These are phyloP conservation scores for Macadamia integrifolia DNA, from an alignment of 164 flowering plant species.

Conservation along the genomic window DNA sequence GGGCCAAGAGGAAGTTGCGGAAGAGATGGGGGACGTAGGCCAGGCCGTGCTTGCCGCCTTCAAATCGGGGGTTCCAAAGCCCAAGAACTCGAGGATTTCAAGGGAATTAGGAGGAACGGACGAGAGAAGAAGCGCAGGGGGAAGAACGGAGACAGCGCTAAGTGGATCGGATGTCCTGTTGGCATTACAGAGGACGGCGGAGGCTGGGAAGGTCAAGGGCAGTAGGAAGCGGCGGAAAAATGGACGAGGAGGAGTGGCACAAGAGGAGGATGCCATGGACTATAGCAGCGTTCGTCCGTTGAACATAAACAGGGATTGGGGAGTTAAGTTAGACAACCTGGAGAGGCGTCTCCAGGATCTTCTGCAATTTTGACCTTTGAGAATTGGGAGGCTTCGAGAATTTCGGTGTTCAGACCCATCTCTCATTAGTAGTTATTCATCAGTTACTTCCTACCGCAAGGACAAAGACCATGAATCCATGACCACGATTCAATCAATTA, in stretches of 20 bases:
- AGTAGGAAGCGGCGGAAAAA: constrained; percentile 3
- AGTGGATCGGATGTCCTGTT: constrained; percentile 37
- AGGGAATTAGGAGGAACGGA: background rate
- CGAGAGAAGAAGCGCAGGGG: background rate
- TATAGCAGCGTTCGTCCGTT: constrained; percentile 23
- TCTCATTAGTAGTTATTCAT: background rate
- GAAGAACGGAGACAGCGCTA: constrained; percentile 3
- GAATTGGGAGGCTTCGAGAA: background rate
- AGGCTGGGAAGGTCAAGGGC: constrained; percentile 6
- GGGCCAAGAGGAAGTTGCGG: background rate
- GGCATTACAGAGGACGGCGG: constrained; percentile 35
- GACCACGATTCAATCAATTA: no score
- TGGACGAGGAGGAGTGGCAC: background rate
- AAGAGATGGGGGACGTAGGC: constrained; percentile 1
- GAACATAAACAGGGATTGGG: constrained; percentile 26
- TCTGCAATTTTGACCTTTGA: no score
- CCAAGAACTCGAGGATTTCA: no score
- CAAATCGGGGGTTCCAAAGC: no score
- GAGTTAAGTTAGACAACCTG: constrained; percentile 20
- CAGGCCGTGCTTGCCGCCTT: constrained; percentile 2
- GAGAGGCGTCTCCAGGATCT: constrained; percentile 12
- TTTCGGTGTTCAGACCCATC: background rate
- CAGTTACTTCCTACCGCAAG: no score
- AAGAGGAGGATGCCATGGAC: constrained; percentile 6
- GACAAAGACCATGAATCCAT: no score